Percentiles rank a stretch among this genome's conserved stretches.
Evolutionary conservation across 176 grass and related monocot genomes (phyloP).

Genomic region (Chrysopogon serrulatus): DNA sequence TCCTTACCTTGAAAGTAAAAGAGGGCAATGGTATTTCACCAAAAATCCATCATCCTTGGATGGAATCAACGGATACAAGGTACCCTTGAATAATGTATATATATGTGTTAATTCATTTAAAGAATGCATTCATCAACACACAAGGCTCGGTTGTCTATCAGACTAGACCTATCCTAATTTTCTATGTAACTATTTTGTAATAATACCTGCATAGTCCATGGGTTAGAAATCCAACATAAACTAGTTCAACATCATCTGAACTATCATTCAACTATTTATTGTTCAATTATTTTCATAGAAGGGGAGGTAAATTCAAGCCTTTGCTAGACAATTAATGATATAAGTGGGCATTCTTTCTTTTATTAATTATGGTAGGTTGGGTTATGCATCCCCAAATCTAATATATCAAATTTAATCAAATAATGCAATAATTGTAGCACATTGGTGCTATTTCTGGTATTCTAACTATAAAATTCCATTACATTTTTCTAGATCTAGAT

Average conservation of each 20-base stretch:
- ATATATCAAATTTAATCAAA: not conserved
- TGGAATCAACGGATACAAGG: slow-evolving; percentile 71
- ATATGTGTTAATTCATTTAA: not conserved
- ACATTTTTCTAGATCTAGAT: not conserved
- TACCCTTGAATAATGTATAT: not conserved
- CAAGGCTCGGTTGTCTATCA: not conserved
- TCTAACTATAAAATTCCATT: not conserved
- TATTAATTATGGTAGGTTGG: not conserved
- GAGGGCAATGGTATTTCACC: slow-evolving; percentile 55
- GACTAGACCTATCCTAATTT: not conserved
- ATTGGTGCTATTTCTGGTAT: not conserved
- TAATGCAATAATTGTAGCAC: not conserved
- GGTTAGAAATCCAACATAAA: not conserved
- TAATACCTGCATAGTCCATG: not conserved
- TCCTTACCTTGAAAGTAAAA: slow-evolving; percentile 52
- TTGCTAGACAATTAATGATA: not conserved
- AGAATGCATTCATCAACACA: not conserved
- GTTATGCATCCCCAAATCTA: not conserved
- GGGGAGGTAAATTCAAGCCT: not conserved
- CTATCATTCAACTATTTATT: not conserved
- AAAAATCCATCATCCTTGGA: slow-evolving; percentile 31
- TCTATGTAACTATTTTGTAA: not conserved
- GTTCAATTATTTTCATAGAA: not conserved
- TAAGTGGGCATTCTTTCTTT: not conserved
- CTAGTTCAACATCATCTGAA: not conserved